These are phyloP conservation scores for Trypanosoma congolense DNA, from an alignment of 208 protist species.

Conservation along the genomic window DNA sequence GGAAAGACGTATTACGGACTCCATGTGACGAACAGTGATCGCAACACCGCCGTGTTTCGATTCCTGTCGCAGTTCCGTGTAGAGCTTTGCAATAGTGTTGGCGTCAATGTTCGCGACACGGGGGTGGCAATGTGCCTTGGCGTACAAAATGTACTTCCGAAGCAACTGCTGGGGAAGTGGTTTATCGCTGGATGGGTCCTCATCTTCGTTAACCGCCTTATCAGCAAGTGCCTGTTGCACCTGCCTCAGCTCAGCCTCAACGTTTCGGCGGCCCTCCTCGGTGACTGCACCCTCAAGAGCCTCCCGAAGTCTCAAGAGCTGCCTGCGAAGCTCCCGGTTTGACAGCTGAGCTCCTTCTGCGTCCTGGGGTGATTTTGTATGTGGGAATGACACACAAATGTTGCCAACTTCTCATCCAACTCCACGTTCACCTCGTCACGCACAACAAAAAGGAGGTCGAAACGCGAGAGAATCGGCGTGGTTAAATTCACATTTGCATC, in stretches of 20 bases:
- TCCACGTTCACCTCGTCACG: conserved; percentile 95
- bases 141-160: conserved; percentile 98
- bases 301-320: conserved; percentile 56
- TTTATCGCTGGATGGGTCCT: conserved; percentile 78
- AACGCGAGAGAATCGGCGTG: conserved; percentile 99
- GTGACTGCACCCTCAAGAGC: conserved; percentile 59
- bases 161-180: conserved; percentile 93
- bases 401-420: conserved; percentile 91
- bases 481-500: conserved; percentile 98
- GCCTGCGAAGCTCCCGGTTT: conserved; percentile 53
- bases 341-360: conserved; percentile 50
- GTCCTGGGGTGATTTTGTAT: conserved; percentile 83
- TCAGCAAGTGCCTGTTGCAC: conserved; percentile 26
- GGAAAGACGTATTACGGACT: conserved; percentile 98
- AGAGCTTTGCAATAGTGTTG: conserved; percentile 94
- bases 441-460: conserved; percentile 93
- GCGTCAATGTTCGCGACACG: conserved; percentile 90
- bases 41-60: conserved; percentile 90
- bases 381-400: conserved; percentile 96
- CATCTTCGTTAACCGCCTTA: conserved; percentile 50
- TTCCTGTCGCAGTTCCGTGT: conserved; percentile 96
- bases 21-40: conserved; percentile 98
- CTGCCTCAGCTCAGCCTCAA: conserved; percentile 46
- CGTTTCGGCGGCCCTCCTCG: conserved; percentile 54
- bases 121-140: conserved; percentile 88